Base-by-base conservation (phyloP, 768 basidiomycete species). In the Strobilomyces confusus region DNA sequence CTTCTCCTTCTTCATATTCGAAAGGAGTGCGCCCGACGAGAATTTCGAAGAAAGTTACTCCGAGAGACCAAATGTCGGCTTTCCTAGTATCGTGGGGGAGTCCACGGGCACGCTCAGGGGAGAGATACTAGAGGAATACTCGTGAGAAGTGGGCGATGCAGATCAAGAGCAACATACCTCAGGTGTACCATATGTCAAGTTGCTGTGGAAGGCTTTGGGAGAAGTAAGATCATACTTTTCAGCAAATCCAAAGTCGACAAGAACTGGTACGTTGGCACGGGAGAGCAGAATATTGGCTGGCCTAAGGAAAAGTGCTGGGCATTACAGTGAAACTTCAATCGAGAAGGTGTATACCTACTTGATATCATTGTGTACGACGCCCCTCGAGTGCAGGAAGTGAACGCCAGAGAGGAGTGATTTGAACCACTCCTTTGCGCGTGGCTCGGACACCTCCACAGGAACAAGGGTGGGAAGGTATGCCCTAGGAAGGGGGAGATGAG, bases 191-290 rank as follows among this genome's bases (percentile, higher is more conserved):
- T 90, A 90, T 1, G 89, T 82, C 43, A 92, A 77, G 62, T 89
- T 89, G 60, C 87, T 89, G 58, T 84, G 82, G 73, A 93, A 92
- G 1, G 88, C 85, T 19, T 81, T 82, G 17, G 74, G 67, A 0
- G 83, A 81, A 1, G 72, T 68, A 40, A 79, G 63, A 58, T 91
- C 86, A 65, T 94, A 94, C 58, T 82, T 83, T 63, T 95, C 90
- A 2, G 95, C 92, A 61, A 98, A 99, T 1, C 97, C 95, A 63
- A 97, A 99, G 70, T 98, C 97, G 34, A 97, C 88, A 4, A 98
- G 80, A 4, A 97, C 88, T 1, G 93, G 92, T 1, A 93, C 74
- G 62, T 86, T 86, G 58, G 84, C 78, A 50, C 73, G 71, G 1
- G 89, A 89, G 43, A 99, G 76, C 2, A 99, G 79, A 60, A 99